Evolutionary conservation across 2,329 filamentous ascomycete genomes (phyloP).

Genomic region (Ceratocystis ficicola): DNA sequence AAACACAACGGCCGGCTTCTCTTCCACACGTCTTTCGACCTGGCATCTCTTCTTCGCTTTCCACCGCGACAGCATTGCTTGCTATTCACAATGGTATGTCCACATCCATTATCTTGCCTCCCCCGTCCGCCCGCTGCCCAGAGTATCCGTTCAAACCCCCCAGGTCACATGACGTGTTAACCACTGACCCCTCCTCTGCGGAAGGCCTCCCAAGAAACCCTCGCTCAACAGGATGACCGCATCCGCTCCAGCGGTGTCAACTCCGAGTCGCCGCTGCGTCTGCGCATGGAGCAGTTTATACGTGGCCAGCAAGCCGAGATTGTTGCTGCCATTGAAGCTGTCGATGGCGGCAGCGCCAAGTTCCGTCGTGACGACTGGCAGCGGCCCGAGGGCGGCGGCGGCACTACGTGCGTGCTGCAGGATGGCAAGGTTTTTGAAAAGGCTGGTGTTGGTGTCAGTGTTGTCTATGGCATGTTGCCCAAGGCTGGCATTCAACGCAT

Average conservation of each 20-base stretch:
- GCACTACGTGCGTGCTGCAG: constrained; percentile 87
- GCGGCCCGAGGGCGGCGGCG: constrained; percentile 77
- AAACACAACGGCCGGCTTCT: not conserved
- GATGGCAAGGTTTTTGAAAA: constrained; percentile 97
- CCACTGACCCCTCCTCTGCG: constrained; percentile 10
- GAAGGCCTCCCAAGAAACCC: constrained; percentile 12
- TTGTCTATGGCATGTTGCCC: constrained; percentile 86
- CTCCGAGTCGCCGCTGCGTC: constrained; percentile 78
- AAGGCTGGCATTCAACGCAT: constrained; percentile 82
- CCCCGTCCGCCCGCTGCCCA: not conserved
- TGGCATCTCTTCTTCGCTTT: not conserved
- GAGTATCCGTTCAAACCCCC: not conserved
- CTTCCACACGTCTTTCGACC: not conserved
- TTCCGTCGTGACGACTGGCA: constrained; percentile 82
- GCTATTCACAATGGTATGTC: constrained; percentile 1
- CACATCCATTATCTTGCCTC: not conserved
- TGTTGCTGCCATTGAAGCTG: constrained; percentile 64
- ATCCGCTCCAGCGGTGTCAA: constrained; percentile 56
- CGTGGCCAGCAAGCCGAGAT: constrained; percentile 86
- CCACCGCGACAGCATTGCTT: not conserved
- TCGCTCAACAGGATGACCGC: constrained; percentile 60
- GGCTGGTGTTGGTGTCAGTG: constrained; percentile 84
- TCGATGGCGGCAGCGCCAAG: constrained; percentile 53
- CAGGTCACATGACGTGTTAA: not conserved
- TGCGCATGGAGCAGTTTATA: constrained; percentile 95